Evolutionary conservation across 2,329 filamentous ascomycete genomes (phyloP), one percentile per base, ranked within the genome.

Genomic region (Beauveria rudraprayagi): DNA sequence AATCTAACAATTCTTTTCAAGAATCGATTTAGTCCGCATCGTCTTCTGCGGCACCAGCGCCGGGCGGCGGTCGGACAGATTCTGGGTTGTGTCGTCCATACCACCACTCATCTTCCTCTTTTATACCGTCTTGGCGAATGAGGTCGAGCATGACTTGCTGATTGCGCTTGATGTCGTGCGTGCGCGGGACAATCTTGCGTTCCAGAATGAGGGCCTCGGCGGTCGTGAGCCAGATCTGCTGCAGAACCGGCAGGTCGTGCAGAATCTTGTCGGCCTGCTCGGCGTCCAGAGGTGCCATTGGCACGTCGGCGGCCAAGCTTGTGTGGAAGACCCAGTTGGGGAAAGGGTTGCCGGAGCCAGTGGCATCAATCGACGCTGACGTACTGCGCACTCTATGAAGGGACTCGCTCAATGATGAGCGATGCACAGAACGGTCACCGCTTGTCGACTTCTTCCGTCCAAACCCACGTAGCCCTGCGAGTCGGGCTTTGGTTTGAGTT

Each of bases 101-200:
- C 75, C 80, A 80, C 83, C 84, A 87, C 65, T 86, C 80, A 63
- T 87, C 84, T 68, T 85, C 79, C 60, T 83, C 80, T 22, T 80
- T 79, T 22, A 80, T 72, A 19, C 81, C 83, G 60, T 86, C 82
- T 63, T 87, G 84, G 54, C 80, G 78, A 64, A 88, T 87, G n/a
- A 88, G 74, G 63, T 87, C 83, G 60, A 86, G 72, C 72, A 88
- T 79, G 26, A 87, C 80, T 64, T 84, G 79, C 14, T 80, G 81
- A 61, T 87, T 87, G 46, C 84, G 79, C 68, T 84, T 85, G 65
- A 88, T 88, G 63, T 87, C 82, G 62, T 81, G 75, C 0, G 83
- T 74, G 24, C 81, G 76, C 62, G 80, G 75, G 6, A 88, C 84
- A 57, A 88, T 82, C 37, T 77, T 78, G 40, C 84, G 76, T 55